Evolutionary conservation across 345 rosid genomes (phyloP).

Genomic region (Rhodamnia argentea): DNA sequence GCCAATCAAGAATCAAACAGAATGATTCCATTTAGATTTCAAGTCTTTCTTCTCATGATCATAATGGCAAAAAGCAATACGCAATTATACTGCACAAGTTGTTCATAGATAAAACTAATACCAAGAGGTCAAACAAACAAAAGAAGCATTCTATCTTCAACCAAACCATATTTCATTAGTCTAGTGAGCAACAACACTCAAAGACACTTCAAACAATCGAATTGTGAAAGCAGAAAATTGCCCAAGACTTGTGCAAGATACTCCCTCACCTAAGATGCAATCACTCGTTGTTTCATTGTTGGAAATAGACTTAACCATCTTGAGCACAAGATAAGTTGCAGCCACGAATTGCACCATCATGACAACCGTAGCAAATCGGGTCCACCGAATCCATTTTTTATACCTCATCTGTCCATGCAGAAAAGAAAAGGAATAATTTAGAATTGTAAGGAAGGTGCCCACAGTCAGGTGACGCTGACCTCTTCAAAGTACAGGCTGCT

Average conservation of each 20-base stretch:
- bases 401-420: conserved; percentile 46
- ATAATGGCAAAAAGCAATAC: not conserved
- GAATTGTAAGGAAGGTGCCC: not conserved
- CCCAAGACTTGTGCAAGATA: not conserved
- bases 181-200: not conserved
- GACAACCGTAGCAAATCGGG: conserved; percentile 46
- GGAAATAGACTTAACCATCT: conserved; percentile 36
- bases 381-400: conserved; percentile 82
- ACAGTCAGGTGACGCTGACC: not conserved
- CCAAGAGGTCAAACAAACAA: not conserved
- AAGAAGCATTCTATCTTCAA: not conserved
- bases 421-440: not conserved
- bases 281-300: conserved; percentile 22
- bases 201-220: not conserved
- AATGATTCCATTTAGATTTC: not conserved
- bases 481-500: not conserved
- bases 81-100: not conserved
- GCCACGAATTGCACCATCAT: conserved; percentile 50
- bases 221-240: not conserved
- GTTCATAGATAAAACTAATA: not conserved
- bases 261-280: conserved; percentile 52
- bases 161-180: not conserved
- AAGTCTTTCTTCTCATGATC: not conserved
- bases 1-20: not conserved
- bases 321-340: conserved; percentile 53